Conservation (phyloP, 257 asterid genomes). For the Solanum microdontum region DNA sequence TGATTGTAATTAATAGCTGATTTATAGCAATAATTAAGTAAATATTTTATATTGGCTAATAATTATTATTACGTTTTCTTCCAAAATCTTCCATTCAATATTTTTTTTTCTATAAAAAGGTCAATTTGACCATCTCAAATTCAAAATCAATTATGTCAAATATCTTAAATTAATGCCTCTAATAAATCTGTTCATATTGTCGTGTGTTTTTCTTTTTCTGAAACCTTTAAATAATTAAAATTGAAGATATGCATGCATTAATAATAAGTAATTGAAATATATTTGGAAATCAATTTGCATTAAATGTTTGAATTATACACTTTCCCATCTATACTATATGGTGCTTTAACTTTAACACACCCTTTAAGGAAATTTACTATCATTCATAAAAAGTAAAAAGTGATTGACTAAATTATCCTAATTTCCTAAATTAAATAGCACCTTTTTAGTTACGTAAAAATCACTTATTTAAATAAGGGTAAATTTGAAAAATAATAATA, state of each 20-base stretch:
- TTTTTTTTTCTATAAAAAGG: background rate
- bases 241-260: background rate
- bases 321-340: too few relatives aligned
- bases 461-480: background rate
- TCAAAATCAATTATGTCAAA: background rate
- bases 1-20: background rate
- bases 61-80: background rate
- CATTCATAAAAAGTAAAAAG: too few relatives aligned
- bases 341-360: too few relatives aligned
- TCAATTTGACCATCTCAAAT: background rate
- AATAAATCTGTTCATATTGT: background rate
- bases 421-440: background rate
- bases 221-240: background rate
- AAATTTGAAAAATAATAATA: background rate
- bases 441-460: background rate
- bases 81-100: background rate
- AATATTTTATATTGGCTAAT: background rate
- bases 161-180: background rate
- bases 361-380: too few relatives aligned
- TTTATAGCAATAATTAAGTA: background rate
- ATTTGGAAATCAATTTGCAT: background rate
- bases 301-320: too few relatives aligned
- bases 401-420: too few relatives aligned
- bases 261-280: background rate
- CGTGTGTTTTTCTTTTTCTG: background rate